These are phyloP conservation scores for Beauveria medogensis DNA, from an alignment of 2,329 filamentous ascomycete species.

Conservation along the genomic window DNA sequence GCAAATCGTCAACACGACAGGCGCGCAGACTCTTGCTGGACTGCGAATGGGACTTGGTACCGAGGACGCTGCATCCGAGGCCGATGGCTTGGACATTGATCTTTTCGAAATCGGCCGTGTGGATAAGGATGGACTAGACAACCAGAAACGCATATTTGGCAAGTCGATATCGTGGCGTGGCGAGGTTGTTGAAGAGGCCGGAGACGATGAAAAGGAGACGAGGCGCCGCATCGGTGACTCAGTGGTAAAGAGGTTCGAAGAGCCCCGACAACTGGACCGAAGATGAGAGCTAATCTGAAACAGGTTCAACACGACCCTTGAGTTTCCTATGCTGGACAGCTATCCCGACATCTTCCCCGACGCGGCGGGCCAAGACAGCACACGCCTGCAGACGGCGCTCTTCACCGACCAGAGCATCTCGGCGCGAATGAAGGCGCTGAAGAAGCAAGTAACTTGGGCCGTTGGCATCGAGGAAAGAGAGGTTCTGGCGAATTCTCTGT, in stretches of 20 bases:
- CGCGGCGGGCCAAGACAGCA: constrained; percentile 23
- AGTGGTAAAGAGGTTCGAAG: constrained; percentile 8
- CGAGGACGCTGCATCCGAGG: constrained; percentile 21
- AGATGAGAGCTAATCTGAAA: not conserved
- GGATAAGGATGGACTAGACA: constrained; percentile 3
- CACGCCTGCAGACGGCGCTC: constrained; percentile 49
- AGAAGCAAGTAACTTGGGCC: constrained; percentile 53
- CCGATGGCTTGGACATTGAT: constrained; percentile 22
- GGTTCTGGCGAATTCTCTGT: constrained; percentile 68
- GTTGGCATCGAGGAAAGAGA: constrained; percentile 75
- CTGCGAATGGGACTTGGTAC: constrained; percentile 56
- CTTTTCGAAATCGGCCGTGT: constrained; percentile 19
- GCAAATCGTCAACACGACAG: constrained; percentile 61
- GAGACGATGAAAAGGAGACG: constrained; percentile 6
- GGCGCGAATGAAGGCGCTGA: constrained; percentile 56
- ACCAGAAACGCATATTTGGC: constrained; percentile 13
- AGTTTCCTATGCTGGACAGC: constrained; percentile 74
- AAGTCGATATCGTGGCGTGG: constrained; percentile 9
- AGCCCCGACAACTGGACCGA: not conserved
- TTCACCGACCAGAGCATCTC: constrained; percentile 71
- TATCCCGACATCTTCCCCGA: constrained; percentile 68
- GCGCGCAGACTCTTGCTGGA: constrained; percentile 71
- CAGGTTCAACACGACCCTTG: constrained; percentile 43
- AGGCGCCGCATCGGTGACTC: constrained; percentile 13
- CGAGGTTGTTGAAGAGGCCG: not conserved